Percentiles rank a stretch among this genome's conserved stretches.
Evolutionary conservation across 192 early-diverging fungal genomes (phyloP).

Genomic region (Diversispora eburnea): DNA sequence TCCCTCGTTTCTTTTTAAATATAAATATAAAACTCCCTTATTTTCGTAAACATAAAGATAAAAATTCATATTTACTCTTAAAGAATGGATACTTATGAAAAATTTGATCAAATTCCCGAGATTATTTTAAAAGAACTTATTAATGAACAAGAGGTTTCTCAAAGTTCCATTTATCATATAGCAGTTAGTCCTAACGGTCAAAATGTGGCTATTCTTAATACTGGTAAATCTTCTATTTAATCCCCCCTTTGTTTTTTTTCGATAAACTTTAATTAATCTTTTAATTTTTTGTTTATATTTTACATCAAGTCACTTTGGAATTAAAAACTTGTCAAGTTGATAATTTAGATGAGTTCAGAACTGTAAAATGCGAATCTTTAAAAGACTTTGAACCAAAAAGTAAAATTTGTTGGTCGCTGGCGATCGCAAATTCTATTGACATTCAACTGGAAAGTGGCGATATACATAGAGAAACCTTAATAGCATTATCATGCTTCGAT

Average conservation of each 20-base stretch:
- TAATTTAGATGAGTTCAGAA: not conserved
- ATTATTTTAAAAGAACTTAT: no score
- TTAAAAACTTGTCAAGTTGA: not conserved
- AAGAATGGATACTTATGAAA: no score
- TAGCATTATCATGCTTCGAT: constrained; percentile 4
- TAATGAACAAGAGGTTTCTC: not conserved
- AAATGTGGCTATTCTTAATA: not conserved
- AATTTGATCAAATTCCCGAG: no score
- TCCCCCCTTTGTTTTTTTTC: not conserved
- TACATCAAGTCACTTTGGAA: not conserved
- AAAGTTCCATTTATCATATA: constrained; percentile 1
- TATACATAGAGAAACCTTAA: not conserved
- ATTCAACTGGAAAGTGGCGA: not conserved
- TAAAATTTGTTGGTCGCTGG: not conserved
- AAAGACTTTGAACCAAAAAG: not conserved
- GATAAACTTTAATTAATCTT: not conserved
- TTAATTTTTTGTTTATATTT: not conserved
- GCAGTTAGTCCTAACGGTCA: constrained; percentile 7
- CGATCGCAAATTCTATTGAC: constrained; percentile 5
- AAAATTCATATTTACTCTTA: no score
- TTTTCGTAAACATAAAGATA: no score
- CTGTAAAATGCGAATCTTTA: not conserved
- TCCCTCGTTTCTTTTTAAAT: no score
- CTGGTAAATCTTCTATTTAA: not conserved
- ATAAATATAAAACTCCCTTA: no score